Conservation (phyloP, 2,329 filamentous ascomycete species). For the Microascus cirrosus region DNA sequence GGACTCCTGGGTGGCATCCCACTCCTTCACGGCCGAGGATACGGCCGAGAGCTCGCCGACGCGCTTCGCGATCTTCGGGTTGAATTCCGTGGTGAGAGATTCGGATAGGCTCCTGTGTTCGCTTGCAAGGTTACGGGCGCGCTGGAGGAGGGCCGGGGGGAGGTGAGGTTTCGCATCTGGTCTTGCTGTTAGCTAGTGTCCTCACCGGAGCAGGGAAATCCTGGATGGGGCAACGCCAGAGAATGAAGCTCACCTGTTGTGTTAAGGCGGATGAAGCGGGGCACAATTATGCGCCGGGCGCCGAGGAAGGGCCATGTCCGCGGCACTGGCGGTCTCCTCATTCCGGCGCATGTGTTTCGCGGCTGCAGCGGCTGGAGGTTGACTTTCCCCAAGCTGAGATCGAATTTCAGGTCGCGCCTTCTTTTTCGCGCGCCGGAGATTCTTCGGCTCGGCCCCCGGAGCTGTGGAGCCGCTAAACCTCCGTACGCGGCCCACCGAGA, state of each 20-base stretch:
- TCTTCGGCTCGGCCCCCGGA: background rate
- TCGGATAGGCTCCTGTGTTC: conserved; percentile 46
- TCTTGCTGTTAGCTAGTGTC: background rate
- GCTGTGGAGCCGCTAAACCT: background rate
- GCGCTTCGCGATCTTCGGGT: conserved; percentile 45
- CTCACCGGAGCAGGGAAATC: background rate
- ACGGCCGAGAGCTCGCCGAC: conserved; percentile 50
- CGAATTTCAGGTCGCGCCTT: background rate
- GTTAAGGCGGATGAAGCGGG: background rate
- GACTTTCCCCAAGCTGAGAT: background rate
- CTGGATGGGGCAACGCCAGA: background rate
- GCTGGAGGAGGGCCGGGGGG: conserved; percentile 44
- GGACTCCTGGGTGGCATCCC: conserved; percentile 41
- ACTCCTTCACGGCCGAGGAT: conserved; percentile 44
- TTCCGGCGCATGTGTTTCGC: background rate
- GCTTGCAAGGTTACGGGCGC: conserved; percentile 43
- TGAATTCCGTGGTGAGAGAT: conserved; percentile 41
- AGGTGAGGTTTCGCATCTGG: conserved; percentile 22
- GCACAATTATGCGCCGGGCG: background rate
- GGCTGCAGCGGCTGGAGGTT: background rate
- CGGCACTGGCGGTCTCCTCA: background rate
- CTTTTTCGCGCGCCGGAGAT: background rate
- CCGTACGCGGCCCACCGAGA: too few relatives aligned
- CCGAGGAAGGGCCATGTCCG: background rate
- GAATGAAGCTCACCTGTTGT: background rate